These are phyloP conservation scores for Phytophthora citricola DNA, from an alignment of 352 stramenopile genomes.

Conservation along the genomic window DNA sequence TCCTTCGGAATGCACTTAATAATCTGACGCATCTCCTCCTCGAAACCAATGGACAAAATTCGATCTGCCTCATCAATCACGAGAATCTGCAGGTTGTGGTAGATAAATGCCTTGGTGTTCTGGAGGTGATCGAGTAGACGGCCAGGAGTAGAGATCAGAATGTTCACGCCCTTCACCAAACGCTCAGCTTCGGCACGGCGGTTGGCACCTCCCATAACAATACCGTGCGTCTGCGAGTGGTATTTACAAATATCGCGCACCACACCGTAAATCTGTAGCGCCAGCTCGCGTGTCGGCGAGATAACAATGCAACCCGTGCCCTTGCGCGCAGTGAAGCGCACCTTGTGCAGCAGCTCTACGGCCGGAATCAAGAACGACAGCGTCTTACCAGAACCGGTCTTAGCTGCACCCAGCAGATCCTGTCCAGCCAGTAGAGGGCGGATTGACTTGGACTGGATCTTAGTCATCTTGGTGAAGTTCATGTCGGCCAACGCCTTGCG, in stretches of 20 bases:
- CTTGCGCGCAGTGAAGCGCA: slow-evolving; percentile 96
- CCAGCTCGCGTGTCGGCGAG: slow-evolving; percentile 97
- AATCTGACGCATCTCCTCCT: slow-evolving; percentile 99
- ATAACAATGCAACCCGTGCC: slow-evolving; percentile 98
- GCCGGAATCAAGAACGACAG: slow-evolving; percentile 98
- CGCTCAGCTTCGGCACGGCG: slow-evolving; percentile 95
- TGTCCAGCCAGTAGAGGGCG: slow-evolving; percentile 95
- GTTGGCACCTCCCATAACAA: slow-evolving; percentile 99
- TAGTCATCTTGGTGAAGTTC: slow-evolving; percentile 96
- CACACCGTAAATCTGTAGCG: slow-evolving; percentile 99
- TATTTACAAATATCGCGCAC: slow-evolving; percentile 96
- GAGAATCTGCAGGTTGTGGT: slow-evolving; percentile 95
- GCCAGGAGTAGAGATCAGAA: slow-evolving; percentile 98
- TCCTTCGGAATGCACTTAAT: slow-evolving; percentile 98
- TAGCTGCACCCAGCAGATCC: slow-evolving; percentile 97
- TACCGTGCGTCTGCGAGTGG: slow-evolving; percentile 95
- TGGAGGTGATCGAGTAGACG: slow-evolving; percentile 97
- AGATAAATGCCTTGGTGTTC: slow-evolving; percentile 99
- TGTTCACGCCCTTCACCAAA: slow-evolving; percentile 96
- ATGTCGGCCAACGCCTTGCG: slow-evolving; percentile 90
- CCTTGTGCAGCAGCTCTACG: slow-evolving; percentile 96
- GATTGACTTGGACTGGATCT: slow-evolving; percentile 98
- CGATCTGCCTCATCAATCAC: slow-evolving; percentile 99
- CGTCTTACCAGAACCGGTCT: slow-evolving; percentile 99
- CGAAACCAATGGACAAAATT: slow-evolving; percentile 99